Percentiles rank a stretch among this genome's conserved stretches.
Evolutionary conservation across 1,284 basidiomycete genomes (phyloP).

Genomic region (Spongiforma sp.): DNA sequence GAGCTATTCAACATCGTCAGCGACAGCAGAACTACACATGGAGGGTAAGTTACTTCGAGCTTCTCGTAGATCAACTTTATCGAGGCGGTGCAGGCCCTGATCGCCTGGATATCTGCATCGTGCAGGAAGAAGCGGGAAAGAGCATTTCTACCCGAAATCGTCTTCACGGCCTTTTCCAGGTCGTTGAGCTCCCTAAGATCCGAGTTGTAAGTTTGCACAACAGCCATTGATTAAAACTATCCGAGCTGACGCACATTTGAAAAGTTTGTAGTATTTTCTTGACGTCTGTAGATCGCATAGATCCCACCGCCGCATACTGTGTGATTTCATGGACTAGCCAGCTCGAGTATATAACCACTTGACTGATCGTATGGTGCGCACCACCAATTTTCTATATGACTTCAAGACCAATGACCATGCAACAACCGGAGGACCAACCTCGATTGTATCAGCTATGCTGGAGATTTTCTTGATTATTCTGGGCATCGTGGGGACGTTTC

Average conservation of each 20-base stretch:
- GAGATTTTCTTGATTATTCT: constrained; percentile 19
- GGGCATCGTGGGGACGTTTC: constrained; percentile 6
- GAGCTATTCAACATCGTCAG: too few relatives aligned
- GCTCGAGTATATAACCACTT: constrained; percentile 18
- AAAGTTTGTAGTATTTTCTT: neutral
- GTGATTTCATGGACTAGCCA: constrained; percentile 23
- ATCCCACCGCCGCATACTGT: neutral
- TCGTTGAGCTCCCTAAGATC: constrained; percentile 17
- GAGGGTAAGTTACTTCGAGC: too few relatives aligned
- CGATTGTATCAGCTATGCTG: constrained; percentile 12
- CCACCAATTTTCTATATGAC: constrained; percentile 16
- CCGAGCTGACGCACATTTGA: neutral
- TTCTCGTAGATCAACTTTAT: too few relatives aligned
- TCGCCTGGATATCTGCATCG: too few relatives aligned
- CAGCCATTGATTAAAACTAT: neutral
- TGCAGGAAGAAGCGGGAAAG: too few relatives aligned
- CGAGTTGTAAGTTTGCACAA: neutral
- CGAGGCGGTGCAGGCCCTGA: too few relatives aligned
- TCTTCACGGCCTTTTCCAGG: constrained; percentile 14
- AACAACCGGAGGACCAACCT: constrained; percentile 9
- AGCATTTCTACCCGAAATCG: too few relatives aligned
- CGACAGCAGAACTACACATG: too few relatives aligned
- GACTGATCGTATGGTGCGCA: constrained; percentile 17
- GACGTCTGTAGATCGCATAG: constrained; percentile 1
- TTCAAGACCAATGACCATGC: neutral